Evolutionary conservation across 305 asterid species (phyloP).

Genomic region (Nicotiana rustica): DNA sequence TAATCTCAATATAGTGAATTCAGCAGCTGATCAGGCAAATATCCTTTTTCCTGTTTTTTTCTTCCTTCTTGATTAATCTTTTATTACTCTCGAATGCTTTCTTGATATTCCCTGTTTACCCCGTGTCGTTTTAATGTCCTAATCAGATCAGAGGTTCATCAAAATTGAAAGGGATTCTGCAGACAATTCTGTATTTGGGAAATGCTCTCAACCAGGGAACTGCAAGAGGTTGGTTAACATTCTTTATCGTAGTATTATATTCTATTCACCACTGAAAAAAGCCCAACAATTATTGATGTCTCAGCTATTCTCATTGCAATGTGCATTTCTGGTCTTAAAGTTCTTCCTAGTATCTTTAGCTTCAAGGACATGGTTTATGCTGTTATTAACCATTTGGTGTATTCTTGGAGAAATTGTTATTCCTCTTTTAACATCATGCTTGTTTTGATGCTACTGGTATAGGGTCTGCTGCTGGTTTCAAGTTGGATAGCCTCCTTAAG

Average conservation of each 20-base stretch:
- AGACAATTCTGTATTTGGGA: conserved; percentile 82
- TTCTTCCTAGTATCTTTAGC: not conserved
- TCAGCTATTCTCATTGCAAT: not conserved
- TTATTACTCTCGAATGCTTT: not conserved
- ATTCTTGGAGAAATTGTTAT: not conserved
- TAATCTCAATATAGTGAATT: conserved; percentile 66
- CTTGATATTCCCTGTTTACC: not conserved
- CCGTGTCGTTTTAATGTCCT: not conserved
- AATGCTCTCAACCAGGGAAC: conserved; percentile 94
- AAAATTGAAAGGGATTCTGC: conserved; percentile 85
- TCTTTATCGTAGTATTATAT: not conserved
- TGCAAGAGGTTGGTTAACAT: conserved; percentile 68
- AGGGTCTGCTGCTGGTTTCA: conserved; percentile 96
- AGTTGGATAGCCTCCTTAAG: conserved; percentile 89
- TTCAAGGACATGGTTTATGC: not conserved
- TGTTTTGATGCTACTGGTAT: conserved; percentile 32
- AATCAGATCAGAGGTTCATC: conserved; percentile 79
- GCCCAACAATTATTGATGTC: not conserved
- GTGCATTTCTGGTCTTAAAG: not conserved
- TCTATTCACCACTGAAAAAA: not conserved
- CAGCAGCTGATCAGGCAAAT: conserved; percentile 83
- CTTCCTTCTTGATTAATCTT: conserved; percentile 37
- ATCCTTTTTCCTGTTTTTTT: conserved; percentile 23
- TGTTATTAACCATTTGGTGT: conserved; percentile 1
- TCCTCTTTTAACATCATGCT: not conserved